Conservation (phyloP, 495 filamentous ascomycete species). For the Neurospora sp. region DNA sequence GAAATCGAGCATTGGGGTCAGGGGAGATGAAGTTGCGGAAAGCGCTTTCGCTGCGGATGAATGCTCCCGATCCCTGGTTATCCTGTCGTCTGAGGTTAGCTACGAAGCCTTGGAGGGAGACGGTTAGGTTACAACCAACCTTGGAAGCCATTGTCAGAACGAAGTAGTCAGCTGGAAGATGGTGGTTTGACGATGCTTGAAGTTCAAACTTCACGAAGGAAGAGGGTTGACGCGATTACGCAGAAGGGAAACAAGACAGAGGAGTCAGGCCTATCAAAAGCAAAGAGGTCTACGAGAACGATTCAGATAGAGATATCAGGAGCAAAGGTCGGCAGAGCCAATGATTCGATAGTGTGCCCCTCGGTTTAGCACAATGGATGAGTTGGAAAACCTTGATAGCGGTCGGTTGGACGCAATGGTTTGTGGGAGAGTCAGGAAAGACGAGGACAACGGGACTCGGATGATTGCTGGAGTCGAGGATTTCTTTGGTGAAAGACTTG, state of each 20-base stretch:
- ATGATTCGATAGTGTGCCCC: background rate
- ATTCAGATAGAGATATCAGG: too few relatives aligned
- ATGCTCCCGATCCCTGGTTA: constrained; percentile 7
- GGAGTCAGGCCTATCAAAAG: background rate
- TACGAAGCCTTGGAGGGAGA: background rate
- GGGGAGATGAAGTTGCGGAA: constrained; percentile 42
- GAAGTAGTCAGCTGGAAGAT: background rate
- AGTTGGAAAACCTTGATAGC: background rate
- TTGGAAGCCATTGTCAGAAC: background rate
- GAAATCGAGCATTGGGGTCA: constrained; percentile 43
- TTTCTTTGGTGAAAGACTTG: background rate
- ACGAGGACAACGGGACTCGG: background rate
- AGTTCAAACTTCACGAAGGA: background rate
- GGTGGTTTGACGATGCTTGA: background rate
- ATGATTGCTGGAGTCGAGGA: background rate
- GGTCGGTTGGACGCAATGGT: background rate
- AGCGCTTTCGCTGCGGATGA: constrained; percentile 36
- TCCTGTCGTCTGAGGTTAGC: background rate
- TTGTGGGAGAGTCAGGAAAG: background rate
- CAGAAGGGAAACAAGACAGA: background rate
- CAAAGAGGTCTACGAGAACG: too few relatives aligned
- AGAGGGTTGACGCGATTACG: background rate
- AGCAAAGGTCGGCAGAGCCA: background rate
- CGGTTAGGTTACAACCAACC: background rate
- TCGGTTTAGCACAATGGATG: background rate